These are phyloP conservation scores for Cryptosporidium bovis DNA, from an alignment of 169 alveolate genomes.

Conservation along the genomic window DNA sequence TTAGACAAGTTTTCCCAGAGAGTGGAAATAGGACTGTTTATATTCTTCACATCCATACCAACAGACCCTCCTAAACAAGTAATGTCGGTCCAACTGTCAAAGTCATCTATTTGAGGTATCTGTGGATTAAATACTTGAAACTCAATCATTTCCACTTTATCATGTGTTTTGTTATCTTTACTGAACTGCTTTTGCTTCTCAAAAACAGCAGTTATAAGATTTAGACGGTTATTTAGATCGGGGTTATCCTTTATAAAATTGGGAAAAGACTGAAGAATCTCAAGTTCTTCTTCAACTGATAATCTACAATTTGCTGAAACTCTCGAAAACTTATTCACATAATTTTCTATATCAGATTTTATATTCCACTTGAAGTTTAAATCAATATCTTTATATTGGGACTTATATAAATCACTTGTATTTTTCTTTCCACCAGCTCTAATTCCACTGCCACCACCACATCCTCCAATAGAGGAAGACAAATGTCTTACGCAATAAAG, in stretches of 20 bases:
- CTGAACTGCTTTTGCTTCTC: neutral
- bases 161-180: neutral
- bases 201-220: slow-evolving; percentile 47
- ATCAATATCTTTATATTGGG: neutral
- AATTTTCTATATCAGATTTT: slow-evolving; percentile 65
- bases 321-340: slow-evolving; percentile 58
- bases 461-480: slow-evolving; percentile 1
- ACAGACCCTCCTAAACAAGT: slow-evolving; percentile 46
- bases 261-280: slow-evolving; percentile 78
- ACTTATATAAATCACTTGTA: neutral
- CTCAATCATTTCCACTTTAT: slow-evolving; percentile 1
- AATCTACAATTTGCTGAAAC: slow-evolving; percentile 81
- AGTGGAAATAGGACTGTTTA: slow-evolving; percentile 8
- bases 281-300: slow-evolving; percentile 80
- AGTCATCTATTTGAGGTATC: slow-evolving; percentile 76
- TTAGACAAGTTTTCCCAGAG: slow-evolving; percentile 62
- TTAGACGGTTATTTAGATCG: slow-evolving; percentile 76
- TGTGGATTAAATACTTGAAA: slow-evolving; percentile 68
- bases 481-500: slow-evolving; percentile 63
- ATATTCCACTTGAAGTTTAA: slow-evolving; percentile 73
- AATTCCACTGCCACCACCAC: no score
- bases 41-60: slow-evolving; percentile 20
- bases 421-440: neutral
- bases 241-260: slow-evolving; percentile 76
- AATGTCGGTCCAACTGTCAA: slow-evolving; percentile 72